Evolutionary conservation across 768 basidiomycete species (phyloP), one percentile per base, ranked within the genome.

Genomic region (Auricularia sp.): DNA sequence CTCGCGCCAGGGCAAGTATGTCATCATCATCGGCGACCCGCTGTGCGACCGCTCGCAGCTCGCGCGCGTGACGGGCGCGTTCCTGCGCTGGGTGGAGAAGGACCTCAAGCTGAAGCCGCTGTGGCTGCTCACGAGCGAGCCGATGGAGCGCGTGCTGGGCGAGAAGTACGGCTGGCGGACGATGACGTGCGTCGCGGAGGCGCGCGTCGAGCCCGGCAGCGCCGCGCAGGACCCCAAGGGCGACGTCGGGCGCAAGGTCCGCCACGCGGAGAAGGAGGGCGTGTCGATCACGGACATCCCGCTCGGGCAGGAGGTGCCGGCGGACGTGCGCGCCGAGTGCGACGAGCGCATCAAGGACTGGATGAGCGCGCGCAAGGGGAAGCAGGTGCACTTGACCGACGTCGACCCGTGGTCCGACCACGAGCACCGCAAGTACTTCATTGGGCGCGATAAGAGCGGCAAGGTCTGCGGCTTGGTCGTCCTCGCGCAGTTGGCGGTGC

Each of bases 11-110:
- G 78, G 80, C 62, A 74, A 76, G 3, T 85, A 82, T 70, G 77
- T 82, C 7, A 84, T 89, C 66, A 80, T 82, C 3, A 88, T 85
- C 80, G 87, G 87, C 3, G 81, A 83, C 67, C 88, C 87, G 2
- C 77, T 81, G 0, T 81, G 81, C 68, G 75, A 76, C 42, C 69
- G 69, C 2, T 70, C 69, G 13, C 76, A 80, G 65, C 71, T 78
- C 63, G 69, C 72, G 0, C 68, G 73, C n/a, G 73, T 88, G 33
- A 80, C 84, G 37, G 71, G 73, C 21, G 80, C 79, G 3, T 87
- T 82, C 72, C 73, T 82, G 59, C 65, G 69, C 7, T 71, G 79
- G 71, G 76, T 73, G 24, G 75, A 78, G 62, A 69, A 75, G 2
- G 76, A 85, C 18, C 42, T 66, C 64, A 72, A 75, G 42, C 73